Evolutionary conservation across 1,139 yeast genomes (phyloP).

Genomic region (Debaryomyces coudertii): DNA sequence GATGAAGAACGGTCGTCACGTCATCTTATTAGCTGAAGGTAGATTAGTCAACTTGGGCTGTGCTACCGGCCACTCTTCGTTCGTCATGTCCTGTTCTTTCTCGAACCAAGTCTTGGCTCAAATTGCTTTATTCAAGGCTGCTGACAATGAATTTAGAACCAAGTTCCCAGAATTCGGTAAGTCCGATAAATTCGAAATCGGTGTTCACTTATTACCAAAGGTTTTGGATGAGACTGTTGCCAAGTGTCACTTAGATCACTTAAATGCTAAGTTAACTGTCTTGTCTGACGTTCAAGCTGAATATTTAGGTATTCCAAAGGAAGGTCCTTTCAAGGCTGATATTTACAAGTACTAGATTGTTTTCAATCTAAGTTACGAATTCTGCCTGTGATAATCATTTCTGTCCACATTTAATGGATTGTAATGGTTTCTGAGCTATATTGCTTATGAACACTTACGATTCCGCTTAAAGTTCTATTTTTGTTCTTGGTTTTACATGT

Average conservation of each 20-base stretch:
- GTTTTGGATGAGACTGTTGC: slow-evolving; percentile 99
- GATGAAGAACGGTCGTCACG: slow-evolving; percentile 87
- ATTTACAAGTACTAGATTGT: slow-evolving; percentile 88
- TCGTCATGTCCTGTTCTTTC: slow-evolving; percentile 99
- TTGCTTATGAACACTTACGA: not conserved
- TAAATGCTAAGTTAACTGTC: slow-evolving; percentile 85
- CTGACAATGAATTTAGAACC: slow-evolving; percentile 78
- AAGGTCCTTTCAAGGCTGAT: slow-evolving; percentile 99
- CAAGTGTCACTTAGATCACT: slow-evolving; percentile 93
- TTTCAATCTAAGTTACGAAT: slow-evolving; percentile 8
- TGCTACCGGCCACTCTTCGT: slow-evolving; percentile 99
- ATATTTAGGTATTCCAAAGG: slow-evolving; percentile 88
- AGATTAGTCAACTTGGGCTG: slow-evolving; percentile 99
- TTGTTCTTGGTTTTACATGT: slow-evolving; percentile 5
- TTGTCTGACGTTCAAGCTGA: slow-evolving; percentile 86
- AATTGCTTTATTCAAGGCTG: slow-evolving; percentile 94
- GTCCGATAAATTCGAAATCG: slow-evolving; percentile 87
- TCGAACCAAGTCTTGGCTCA: slow-evolving; percentile 99
- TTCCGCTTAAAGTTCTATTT: slow-evolving; percentile 5
- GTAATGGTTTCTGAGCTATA: not conserved
- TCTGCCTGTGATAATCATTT: slow-evolving; percentile 19
- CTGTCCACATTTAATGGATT: slow-evolving; percentile 8
- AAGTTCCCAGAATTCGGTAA: slow-evolving; percentile 88
- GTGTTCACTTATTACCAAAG: slow-evolving; percentile 98
- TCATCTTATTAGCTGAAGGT: slow-evolving; percentile 98